Percentiles rank a stretch among this genome's conserved stretches.
These are phyloP conservation scores for Xylaria sp. DNA, from an alignment of 2,329 filamentous ascomycete genomes.

Conservation along the genomic window DNA sequence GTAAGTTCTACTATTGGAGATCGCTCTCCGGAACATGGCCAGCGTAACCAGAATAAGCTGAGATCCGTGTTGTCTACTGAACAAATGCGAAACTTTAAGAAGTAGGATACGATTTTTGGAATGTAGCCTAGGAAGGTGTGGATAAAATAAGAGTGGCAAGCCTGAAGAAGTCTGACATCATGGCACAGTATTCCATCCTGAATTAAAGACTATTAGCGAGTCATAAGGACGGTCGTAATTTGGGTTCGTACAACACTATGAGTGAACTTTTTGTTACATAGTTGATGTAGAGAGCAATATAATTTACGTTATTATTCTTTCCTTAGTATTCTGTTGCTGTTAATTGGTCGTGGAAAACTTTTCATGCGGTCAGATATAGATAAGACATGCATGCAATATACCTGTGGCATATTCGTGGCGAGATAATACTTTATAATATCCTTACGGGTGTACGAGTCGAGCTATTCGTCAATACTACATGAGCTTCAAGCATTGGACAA, in stretches of 20 bases:
- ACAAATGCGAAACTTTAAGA: too few species aligned
- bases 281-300: not conserved
- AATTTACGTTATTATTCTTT: not conserved
- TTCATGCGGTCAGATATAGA: slow-evolving; percentile 27
- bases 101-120: not conserved
- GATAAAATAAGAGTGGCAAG: not conserved
- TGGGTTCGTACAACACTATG: not conserved
- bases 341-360: slow-evolving; percentile 3
- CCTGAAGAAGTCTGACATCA: not conserved
- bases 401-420: not conserved
- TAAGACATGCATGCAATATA: slow-evolving; percentile 14
- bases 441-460: not conserved
- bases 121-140: not conserved
- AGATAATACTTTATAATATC: not conserved
- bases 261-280: not conserved
- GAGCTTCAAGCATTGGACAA: too few species aligned
- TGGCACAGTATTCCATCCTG: too few species aligned
- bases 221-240: not conserved
- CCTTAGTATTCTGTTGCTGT: not conserved
- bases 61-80: not conserved
- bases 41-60: too few species aligned
- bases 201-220: not conserved
- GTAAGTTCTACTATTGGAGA: not conserved
- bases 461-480: not conserved
- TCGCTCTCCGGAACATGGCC: slow-evolving; percentile 12